A percentile compares a stretch with the other conserved stretches of the same genome.
Evolutionary conservation across 1,284 basidiomycete genomes (phyloP).

Genomic region (Irpex rosettiformis): DNA sequence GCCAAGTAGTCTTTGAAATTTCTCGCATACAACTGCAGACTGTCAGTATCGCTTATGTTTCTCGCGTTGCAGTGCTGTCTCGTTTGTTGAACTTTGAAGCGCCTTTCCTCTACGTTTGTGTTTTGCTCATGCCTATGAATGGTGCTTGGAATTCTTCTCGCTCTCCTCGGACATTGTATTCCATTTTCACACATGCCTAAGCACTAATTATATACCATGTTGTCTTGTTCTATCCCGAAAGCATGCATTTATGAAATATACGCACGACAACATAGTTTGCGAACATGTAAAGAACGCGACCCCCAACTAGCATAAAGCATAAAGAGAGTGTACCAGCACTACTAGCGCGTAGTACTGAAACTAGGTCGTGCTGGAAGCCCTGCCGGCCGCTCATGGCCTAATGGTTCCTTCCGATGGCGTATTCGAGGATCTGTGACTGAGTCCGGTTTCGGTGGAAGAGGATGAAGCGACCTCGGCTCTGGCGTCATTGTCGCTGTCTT

Average conservation of each 20-base stretch:
- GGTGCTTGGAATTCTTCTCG: not conserved
- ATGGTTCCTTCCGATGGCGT: constrained; percentile 18
- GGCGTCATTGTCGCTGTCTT: constrained; percentile 17
- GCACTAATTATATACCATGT: constrained; percentile 6
- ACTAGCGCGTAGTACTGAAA: too few relatives aligned
- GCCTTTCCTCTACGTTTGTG: too few relatives aligned
- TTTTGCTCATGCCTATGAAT: not conserved
- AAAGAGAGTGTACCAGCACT: too few relatives aligned
- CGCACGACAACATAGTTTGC: too few relatives aligned
- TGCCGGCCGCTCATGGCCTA: not conserved
- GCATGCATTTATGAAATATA: too few relatives aligned
- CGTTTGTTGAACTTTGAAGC: too few relatives aligned
- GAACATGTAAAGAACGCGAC: too few relatives aligned
- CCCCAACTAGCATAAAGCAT: too few relatives aligned
- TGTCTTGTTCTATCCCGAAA: not conserved
- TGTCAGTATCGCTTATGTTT: too few relatives aligned
- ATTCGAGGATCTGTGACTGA: constrained; percentile 15
- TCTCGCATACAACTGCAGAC: too few relatives aligned
- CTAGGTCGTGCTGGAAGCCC: not conserved
- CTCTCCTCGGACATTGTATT: not conserved
- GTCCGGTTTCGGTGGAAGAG: not conserved
- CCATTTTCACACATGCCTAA: constrained; percentile 6
- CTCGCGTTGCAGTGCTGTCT: too few relatives aligned
- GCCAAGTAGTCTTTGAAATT: not conserved
- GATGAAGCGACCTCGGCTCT: not conserved